Evolutionary conservation across 1,284 basidiomycete genomes (phyloP).

Genomic region (Puccinia horiana): DNA sequence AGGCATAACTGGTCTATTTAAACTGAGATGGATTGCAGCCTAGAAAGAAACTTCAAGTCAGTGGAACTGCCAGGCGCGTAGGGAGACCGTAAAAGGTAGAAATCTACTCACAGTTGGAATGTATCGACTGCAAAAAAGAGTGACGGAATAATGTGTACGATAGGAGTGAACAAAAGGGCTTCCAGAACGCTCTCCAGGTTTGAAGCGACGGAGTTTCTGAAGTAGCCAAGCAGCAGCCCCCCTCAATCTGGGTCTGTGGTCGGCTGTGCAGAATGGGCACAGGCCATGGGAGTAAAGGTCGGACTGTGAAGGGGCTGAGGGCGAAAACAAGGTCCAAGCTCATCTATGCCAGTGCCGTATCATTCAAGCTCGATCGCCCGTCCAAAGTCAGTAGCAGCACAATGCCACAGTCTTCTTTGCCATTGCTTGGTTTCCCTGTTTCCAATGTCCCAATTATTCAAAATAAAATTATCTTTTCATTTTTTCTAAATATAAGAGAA

Average conservation of each 20-base stretch:
- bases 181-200: not conserved
- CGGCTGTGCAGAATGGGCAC: not conserved
- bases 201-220: not conserved
- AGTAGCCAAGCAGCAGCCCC: not conserved
- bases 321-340: no score
- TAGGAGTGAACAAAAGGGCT: not conserved
- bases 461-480: no score
- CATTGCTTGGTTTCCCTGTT: no score
- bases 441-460: no score
- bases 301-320: no score
- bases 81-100: not conserved
- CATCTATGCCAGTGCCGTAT: no score
- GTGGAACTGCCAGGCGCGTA: not conserved
- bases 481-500: no score
- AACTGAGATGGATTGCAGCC: not conserved
- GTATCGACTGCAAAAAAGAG: not conserved
- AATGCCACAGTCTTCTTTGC: no score
- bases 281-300: not conserved
- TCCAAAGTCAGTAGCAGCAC: no score
- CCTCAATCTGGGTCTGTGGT: not conserved
- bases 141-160: not conserved
- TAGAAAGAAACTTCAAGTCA: not conserved
- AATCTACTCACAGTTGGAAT: not conserved
- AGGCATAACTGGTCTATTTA: not conserved
- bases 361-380: no score